phyloP scores from a whole-genome alignment of 2,329 filamentous ascomycete species.

The Colletotrichum sp. region DNA sequence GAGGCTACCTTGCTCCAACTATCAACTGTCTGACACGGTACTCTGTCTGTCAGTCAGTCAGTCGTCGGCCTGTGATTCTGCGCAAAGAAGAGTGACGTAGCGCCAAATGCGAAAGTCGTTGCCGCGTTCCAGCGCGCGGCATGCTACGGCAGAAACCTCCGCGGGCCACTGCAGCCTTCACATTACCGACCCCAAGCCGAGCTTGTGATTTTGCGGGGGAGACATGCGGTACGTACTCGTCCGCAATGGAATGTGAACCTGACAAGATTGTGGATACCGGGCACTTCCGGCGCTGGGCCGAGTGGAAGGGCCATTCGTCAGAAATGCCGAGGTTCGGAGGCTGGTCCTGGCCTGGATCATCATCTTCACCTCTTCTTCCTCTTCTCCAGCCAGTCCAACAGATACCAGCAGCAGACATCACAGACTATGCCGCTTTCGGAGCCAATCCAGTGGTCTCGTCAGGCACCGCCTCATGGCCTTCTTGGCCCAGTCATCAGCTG shows the following conservation, averaged over 20 bases:
- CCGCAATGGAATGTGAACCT: neutral
- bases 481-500: neutral
- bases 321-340: slow-evolving; percentile 20
- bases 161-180: slow-evolving; percentile 27
- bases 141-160: neutral
- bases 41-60: neutral
- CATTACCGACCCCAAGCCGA: slow-evolving; percentile 55
- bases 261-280: neutral
- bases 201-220: slow-evolving; percentile 64
- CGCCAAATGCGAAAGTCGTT: neutral
- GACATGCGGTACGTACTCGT: neutral
- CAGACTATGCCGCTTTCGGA: neutral
- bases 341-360: neutral
- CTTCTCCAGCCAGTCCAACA: neutral
- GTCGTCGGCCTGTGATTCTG: slow-evolving; percentile 12
- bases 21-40: neutral
- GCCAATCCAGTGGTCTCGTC: neutral
- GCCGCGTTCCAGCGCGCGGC: neutral
- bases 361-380: neutral
- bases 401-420: neutral
- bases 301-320: slow-evolving; percentile 9
- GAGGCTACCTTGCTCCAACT: neutral
- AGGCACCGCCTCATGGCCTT: neutral
- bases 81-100: slow-evolving; percentile 1
- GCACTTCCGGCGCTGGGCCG: slow-evolving; percentile 9